Conservation (phyloP, 495 filamentous ascomycete species). For the Penicillium macrosclerotiorum region DNA sequence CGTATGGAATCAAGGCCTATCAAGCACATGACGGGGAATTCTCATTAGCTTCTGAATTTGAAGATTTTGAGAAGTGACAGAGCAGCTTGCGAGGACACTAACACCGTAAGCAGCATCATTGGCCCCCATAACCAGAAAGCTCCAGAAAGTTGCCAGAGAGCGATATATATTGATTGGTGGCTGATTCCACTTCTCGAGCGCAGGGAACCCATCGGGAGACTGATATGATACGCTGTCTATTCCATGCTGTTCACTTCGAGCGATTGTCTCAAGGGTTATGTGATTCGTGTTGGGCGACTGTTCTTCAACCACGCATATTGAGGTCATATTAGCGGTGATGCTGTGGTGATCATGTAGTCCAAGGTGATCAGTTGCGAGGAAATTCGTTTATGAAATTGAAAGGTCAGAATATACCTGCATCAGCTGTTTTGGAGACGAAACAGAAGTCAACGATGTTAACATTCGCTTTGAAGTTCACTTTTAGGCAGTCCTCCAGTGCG, state of each 20-base stretch:
- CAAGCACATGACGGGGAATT: too few species aligned
- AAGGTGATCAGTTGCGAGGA: too few species aligned
- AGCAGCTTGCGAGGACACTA: too few species aligned
- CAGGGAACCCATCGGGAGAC: slow-evolving; percentile 9
- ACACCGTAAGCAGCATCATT: slow-evolving; percentile 83
- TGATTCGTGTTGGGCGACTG: slow-evolving; percentile 9
- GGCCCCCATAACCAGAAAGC: slow-evolving; percentile 74
- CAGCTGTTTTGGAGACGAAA: too few species aligned
- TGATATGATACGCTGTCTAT: neutral
- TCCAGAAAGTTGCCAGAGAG: slow-evolving; percentile 64
- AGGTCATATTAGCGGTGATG: slow-evolving; percentile 8
- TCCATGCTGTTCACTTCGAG: slow-evolving; percentile 2
- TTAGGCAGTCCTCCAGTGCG: too few species aligned
- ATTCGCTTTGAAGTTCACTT: too few species aligned
- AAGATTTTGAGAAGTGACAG: too few species aligned
- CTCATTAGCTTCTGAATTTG: too few species aligned
- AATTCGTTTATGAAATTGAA: too few species aligned
- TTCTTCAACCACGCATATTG: slow-evolving; percentile 11
- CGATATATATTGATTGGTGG: slow-evolving; percentile 64
- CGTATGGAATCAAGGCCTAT: slow-evolving; percentile 65
- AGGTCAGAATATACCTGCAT: too few species aligned
- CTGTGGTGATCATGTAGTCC: too few species aligned
- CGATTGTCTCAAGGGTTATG: slow-evolving; percentile 20
- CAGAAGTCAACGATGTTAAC: too few species aligned
- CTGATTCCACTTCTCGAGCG: slow-evolving; percentile 63